Percentiles rank a stretch among this genome's conserved stretches.
Evolutionary conservation across 1,284 basidiomycete species (phyloP).

Genomic region (Ceratobasidium sp.): DNA sequence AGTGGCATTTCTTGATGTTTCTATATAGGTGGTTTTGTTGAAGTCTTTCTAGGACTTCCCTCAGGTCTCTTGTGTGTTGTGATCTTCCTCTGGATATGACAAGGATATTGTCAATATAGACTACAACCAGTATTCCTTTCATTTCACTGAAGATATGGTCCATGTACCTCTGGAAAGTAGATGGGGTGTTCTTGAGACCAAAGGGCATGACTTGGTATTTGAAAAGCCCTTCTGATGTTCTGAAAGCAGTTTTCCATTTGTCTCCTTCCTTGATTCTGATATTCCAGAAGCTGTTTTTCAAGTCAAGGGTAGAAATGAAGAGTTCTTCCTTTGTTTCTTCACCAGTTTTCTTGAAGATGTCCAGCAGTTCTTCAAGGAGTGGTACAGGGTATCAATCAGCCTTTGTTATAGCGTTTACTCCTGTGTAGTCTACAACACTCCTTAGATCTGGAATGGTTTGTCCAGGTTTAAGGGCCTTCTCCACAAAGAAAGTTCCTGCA

Average conservation of each 20-base stretch:
- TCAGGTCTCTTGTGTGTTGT: slow-evolving; percentile 11
- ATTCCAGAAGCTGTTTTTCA: slow-evolving; percentile 8
- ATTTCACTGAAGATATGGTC: slow-evolving; percentile 27
- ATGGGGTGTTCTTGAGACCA: too few species aligned
- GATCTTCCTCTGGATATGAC: slow-evolving; percentile 11
- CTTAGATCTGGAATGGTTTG: not conserved
- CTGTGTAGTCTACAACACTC: slow-evolving; percentile 22
- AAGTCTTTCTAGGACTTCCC: slow-evolving; percentile 6
- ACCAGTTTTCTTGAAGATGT: slow-evolving; percentile 1
- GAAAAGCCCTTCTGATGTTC: too few species aligned
- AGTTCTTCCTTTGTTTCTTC: not conserved
- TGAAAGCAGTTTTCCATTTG: too few species aligned
- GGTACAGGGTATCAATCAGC: too few species aligned
- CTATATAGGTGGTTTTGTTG: slow-evolving; percentile 17
- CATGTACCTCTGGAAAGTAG: slow-evolving; percentile 9
- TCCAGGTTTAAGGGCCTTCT: slow-evolving; percentile 14
- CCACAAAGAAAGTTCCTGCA: slow-evolving; percentile 14
- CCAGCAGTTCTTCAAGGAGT: too few species aligned
- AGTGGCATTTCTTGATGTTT: too few species aligned
- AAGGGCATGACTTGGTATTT: too few species aligned
- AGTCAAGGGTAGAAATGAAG: slow-evolving; percentile 25
- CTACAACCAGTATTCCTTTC: not conserved
- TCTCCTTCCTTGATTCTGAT: too few species aligned
- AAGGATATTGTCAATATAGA: too few species aligned
- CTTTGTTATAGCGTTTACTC: too few species aligned